Evolutionary conservation across 139 green algal species (phyloP).

Genomic region (Raphidocelis subcapitata): DNA sequence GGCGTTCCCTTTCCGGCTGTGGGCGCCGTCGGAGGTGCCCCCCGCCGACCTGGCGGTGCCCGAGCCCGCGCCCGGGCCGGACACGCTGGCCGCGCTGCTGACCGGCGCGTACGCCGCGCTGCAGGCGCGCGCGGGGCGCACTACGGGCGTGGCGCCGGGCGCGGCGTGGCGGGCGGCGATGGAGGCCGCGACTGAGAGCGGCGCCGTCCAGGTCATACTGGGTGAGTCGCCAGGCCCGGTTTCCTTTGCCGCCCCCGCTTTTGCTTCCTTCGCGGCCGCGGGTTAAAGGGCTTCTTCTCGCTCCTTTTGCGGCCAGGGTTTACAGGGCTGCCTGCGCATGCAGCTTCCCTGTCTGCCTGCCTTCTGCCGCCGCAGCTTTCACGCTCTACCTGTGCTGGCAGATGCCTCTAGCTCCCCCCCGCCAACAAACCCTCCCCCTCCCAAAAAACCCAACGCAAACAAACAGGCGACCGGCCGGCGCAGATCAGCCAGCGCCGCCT

Average conservation of each 20-base stretch:
- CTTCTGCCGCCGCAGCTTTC: background rate
- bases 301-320: background rate
- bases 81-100: constrained; percentile 37
- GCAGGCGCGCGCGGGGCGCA: constrained; percentile 27
- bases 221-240: constrained; percentile 54
- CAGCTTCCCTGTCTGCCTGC: background rate
- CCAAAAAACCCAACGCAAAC: background rate
- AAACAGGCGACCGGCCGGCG: constrained; percentile 29
- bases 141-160: constrained; percentile 50
- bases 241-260: background rate
- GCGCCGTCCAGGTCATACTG: constrained; percentile 61
- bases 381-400: background rate
- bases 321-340: background rate
- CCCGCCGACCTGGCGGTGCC: background rate
- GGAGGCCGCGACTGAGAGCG: constrained; percentile 41
- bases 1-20: background rate
- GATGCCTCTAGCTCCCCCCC: no score
- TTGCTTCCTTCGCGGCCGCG: background rate
- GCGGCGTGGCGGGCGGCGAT: constrained; percentile 74
- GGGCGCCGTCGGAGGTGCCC: background rate
- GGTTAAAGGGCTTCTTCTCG: no score
- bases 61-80: constrained; percentile 6
- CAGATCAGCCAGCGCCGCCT: constrained; percentile 51
- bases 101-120: constrained; percentile 37
- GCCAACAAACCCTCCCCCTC: background rate